Percentiles rank a stretch among this genome's conserved stretches.
phyloP scores from a whole-genome alignment of 306 rosid species.

The Lupinus albus region DNA sequence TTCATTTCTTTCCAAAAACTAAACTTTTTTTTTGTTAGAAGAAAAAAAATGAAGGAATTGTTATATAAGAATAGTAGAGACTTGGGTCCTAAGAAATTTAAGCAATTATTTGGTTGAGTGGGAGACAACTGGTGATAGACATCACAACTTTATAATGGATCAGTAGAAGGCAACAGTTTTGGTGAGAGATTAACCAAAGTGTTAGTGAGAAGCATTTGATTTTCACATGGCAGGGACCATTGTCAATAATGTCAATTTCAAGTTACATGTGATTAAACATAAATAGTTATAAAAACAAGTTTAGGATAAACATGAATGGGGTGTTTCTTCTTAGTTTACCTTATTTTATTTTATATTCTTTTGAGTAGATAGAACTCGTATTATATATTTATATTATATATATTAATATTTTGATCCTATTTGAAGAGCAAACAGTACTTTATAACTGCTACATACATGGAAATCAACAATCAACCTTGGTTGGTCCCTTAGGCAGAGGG shows the following conservation, averaged over 20 bases:
- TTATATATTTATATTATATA: background rate
- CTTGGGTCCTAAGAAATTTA: too few species aligned
- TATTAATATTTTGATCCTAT: background rate
- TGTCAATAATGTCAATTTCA: slow-evolving; percentile 15
- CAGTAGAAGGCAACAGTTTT: slow-evolving; percentile 15
- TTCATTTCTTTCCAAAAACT: too few species aligned
- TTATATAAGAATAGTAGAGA: too few species aligned
- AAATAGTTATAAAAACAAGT: too few species aligned
- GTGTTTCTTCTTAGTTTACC: too few species aligned
- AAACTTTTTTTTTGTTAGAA: too few species aligned
- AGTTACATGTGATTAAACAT: background rate
- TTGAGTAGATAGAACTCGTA: background rate
- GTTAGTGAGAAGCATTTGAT: slow-evolving; percentile 28
- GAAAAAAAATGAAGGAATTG: too few species aligned
- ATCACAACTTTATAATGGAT: slow-evolving; percentile 34
- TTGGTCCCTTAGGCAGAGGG: slow-evolving; percentile 67
- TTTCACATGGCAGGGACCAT: slow-evolving; percentile 27
- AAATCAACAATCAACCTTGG: slow-evolving; percentile 58
- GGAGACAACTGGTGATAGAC: slow-evolving; percentile 6
- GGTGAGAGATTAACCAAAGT: slow-evolving; percentile 32
- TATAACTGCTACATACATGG: slow-evolving; percentile 32
- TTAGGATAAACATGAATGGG: too few species aligned
- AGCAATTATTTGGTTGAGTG: too few species aligned
- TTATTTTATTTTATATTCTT: too few species aligned
- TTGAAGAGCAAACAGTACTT: background rate